A percentile compares a stretch with the other conserved stretches of the same genome.
phyloP scores from a whole-genome alignment of 768 basidiomycete species.

The Amanita pseudoporphyria region DNA sequence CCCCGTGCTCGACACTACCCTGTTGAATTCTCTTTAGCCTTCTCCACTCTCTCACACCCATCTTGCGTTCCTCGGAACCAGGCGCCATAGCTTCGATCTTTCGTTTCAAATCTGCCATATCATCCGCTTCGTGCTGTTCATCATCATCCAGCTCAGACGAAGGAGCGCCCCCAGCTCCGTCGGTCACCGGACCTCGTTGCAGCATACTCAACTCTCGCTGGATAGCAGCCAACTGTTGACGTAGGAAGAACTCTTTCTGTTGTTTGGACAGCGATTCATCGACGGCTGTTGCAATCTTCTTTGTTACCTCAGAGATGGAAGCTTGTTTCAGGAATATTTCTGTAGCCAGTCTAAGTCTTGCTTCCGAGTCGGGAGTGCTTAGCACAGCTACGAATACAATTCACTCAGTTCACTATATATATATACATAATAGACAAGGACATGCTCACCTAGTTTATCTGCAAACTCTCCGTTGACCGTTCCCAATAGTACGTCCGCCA shows the following conservation, averaged over 20 bases:
- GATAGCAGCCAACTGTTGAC: slow-evolving; percentile 75
- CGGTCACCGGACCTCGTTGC: slow-evolving; percentile 21
- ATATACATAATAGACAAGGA: not conserved
- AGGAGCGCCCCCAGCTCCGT: slow-evolving; percentile 16
- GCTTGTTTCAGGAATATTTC: slow-evolving; percentile 65
- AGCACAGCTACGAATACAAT: slow-evolving; percentile 40
- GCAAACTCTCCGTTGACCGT: slow-evolving; percentile 54
- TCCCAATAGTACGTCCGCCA: slow-evolving; percentile 70
- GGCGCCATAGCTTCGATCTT: slow-evolving; percentile 67
- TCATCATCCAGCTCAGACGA: slow-evolving; percentile 61
- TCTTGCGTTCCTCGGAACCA: slow-evolving; percentile 74
- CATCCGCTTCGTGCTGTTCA: slow-evolving; percentile 74
- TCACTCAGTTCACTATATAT: not conserved
- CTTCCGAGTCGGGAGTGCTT: slow-evolving; percentile 46
- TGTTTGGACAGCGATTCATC: slow-evolving; percentile 82
- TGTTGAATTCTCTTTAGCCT: slow-evolving; percentile 81
- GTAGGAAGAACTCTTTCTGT: slow-evolving; percentile 80
- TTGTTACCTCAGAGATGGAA: slow-evolving; percentile 72
- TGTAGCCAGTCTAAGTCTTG: slow-evolving; percentile 57
- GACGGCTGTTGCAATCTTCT: slow-evolving; percentile 72
- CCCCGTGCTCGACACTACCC: slow-evolving; percentile 86
- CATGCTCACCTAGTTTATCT: slow-evolving; percentile 59
- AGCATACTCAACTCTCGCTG: slow-evolving; percentile 64
- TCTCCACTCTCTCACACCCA: slow-evolving; percentile 76
- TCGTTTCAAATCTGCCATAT: slow-evolving; percentile 60